Evolutionary conservation across 306 rosid genomes (phyloP).

Genomic region (Malus domestica): ASM211411v1 NC_041796.1:1534501-1535000

Average conservation of each 20-base stretch:
- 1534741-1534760: not conserved
- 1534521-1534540: slow-evolving; percentile 51
- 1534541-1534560: slow-evolving; percentile 53
- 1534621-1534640: slow-evolving; percentile 41
- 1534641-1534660: slow-evolving; percentile 32
- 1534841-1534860: slow-evolving; percentile 42
- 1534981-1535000: slow-evolving; percentile 46
- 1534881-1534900: slow-evolving; percentile 43
- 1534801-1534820: slow-evolving; percentile 22
- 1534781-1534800: slow-evolving; percentile 31
- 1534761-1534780: slow-evolving; percentile 34
- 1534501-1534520: slow-evolving; percentile 50
- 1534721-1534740: slow-evolving; percentile 29
- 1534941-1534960: slow-evolving; percentile 51
- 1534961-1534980: slow-evolving; percentile 45
- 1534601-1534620: slow-evolving; percentile 42
- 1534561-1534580: slow-evolving; percentile 46
- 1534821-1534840: slow-evolving; percentile 38
- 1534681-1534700: slow-evolving; percentile 34
- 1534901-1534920: slow-evolving; percentile 36
- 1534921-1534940: slow-evolving; percentile 30
- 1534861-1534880: slow-evolving; percentile 32
- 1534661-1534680: slow-evolving; percentile 35
- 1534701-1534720: slow-evolving; percentile 31
- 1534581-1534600: slow-evolving; percentile 50